phyloP scores from a whole-genome alignment of 305 asterid species.

The Fraxinus sp. region DNA sequence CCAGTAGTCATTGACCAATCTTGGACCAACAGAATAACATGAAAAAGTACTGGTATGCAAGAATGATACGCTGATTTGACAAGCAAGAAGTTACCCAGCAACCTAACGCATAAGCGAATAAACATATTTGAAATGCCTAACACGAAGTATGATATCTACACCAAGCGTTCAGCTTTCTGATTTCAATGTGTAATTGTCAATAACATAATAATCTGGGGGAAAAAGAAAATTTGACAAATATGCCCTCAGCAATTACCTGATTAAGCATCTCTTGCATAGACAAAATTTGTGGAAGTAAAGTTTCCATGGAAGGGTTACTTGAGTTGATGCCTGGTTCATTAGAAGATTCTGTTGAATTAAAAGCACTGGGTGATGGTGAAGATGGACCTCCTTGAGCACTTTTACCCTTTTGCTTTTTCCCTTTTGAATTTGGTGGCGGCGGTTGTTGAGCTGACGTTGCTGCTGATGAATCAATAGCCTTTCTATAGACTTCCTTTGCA shows the following conservation, averaged over 20 bases:
- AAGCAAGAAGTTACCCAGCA: neutral
- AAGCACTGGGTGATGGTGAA: constrained; percentile 48
- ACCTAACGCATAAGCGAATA: neutral
- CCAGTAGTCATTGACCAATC: neutral
- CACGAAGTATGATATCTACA: neutral
- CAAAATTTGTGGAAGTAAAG: constrained; percentile 44
- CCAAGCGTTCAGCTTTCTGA: neutral
- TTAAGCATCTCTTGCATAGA: constrained; percentile 72
- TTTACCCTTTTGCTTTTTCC: constrained; percentile 75
- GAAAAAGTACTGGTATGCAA: neutral
- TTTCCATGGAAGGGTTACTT: constrained; percentile 45
- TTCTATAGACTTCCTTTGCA: constrained; percentile 42
- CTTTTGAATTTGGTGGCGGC: constrained; percentile 49
- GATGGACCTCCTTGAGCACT: constrained; percentile 50
- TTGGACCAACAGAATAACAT: neutral
- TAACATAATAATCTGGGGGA: neutral
- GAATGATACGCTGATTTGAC: neutral
- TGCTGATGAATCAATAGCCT: constrained; percentile 42
- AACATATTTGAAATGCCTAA: neutral
- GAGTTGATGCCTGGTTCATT: constrained; percentile 54
- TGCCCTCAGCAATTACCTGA: constrained; percentile 49
- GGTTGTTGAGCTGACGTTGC: constrained; percentile 43
- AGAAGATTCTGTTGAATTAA: constrained; percentile 50
- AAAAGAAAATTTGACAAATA: neutral
- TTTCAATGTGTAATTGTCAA: neutral